These are phyloP conservation scores for Inga laurina DNA, from an alignment of 306 rosid genomes.

Conservation along the genomic window DNA sequence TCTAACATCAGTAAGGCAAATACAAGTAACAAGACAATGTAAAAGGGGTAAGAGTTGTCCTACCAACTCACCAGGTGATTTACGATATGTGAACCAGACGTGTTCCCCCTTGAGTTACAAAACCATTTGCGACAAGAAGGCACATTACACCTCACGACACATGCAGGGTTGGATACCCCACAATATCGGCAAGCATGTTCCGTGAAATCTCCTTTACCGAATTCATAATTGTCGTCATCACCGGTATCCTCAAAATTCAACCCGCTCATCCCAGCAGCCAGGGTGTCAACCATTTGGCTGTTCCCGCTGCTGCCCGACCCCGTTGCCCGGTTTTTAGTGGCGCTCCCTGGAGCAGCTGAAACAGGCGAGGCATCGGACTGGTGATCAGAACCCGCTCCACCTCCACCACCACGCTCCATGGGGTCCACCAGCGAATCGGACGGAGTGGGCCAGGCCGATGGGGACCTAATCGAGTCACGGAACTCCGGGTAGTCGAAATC, in stretches of 20 bases:
- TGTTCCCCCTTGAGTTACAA: conserved; percentile 95
- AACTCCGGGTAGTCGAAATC: conserved; percentile 96
- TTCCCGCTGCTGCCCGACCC: conserved; percentile 61
- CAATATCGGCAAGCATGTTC: conserved; percentile 98
- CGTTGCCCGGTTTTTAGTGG: conserved; percentile 56
- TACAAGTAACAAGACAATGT: not conserved
- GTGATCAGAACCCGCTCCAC: conserved; percentile 70
- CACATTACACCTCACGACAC: conserved; percentile 98
- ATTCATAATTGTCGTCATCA: conserved; percentile 83
- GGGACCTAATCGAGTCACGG: conserved; percentile 89
- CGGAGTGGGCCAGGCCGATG: conserved; percentile 94
- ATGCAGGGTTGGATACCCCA: conserved; percentile 95
- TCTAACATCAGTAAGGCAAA: conserved; percentile 16
- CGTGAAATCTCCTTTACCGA: conserved; percentile 88
- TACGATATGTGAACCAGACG: conserved; percentile 97
- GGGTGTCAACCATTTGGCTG: conserved; percentile 76
- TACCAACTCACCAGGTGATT: conserved; percentile 83
- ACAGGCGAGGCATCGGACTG: conserved; percentile 94
- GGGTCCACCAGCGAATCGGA: conserved; percentile 84
- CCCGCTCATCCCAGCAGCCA: conserved; percentile 88
- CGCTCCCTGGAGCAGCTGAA: conserved; percentile 74
- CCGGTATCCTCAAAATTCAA: conserved; percentile 94
- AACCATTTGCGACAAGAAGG: conserved; percentile 99
- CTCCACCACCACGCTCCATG: conserved; percentile 61
- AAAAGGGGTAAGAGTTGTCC: not conserved